These are phyloP conservation scores for Delphinella strobiligena DNA, from an alignment of 2,329 filamentous ascomycete genomes.

Conservation along the genomic window DNA sequence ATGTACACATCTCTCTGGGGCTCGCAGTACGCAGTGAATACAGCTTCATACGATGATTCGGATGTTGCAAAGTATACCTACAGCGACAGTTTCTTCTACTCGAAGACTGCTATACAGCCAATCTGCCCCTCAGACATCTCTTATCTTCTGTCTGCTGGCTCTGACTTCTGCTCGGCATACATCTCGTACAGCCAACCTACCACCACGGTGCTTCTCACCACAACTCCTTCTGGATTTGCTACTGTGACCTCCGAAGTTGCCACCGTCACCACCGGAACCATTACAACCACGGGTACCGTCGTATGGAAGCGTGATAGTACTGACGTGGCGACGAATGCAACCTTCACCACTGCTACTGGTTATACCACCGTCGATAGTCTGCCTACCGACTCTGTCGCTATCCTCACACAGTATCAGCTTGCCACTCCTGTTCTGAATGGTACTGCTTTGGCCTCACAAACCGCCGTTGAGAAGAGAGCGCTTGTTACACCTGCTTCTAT, in stretches of 20 bases:
- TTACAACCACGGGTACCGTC: not conserved
- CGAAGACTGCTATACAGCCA: not conserved
- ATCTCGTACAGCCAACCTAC: not conserved
- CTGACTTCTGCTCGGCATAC: conserved; percentile 1
- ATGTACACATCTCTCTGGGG: conserved; percentile 1
- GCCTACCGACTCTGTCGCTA: not conserved
- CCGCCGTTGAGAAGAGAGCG: not conserved
- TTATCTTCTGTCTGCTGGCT: not conserved
- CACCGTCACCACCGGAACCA: conserved; percentile 2
- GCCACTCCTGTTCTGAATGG: not conserved
- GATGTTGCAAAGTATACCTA: conserved; percentile 1
- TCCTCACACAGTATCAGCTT: not conserved
- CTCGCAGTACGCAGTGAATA: not conserved
- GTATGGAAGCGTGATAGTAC: conserved; percentile 1
- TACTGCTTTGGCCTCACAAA: not conserved
- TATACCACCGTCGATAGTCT: not conserved
- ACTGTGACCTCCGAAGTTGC: not conserved
- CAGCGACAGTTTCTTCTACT: conserved; percentile 2
- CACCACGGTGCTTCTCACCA: not conserved
- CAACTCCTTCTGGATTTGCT: not conserved
- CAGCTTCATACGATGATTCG: not conserved
- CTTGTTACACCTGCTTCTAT: conserved; percentile 6
- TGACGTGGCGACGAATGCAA: not conserved
- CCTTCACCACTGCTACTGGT: not conserved
- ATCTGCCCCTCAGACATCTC: conserved; percentile 1